These are phyloP conservation scores for Incumbomyces lentus DNA, from an alignment of 2,329 filamentous ascomycete genomes.

Conservation along the genomic window DNA sequence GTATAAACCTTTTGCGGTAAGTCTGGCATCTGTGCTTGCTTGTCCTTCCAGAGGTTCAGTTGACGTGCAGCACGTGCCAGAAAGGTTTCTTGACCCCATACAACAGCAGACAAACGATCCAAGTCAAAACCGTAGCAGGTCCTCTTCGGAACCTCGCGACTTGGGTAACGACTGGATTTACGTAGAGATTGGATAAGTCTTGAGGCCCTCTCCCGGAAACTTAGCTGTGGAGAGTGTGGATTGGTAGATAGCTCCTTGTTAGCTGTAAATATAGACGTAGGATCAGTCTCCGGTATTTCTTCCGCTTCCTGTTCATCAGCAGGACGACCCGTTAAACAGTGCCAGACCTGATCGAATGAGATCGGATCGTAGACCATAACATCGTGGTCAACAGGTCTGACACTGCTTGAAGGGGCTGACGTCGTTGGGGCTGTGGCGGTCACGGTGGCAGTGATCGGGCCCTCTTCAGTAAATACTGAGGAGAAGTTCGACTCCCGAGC, in stretches of 20 bases:
- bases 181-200: too few species aligned
- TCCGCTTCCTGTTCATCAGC: not conserved
- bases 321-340: not conserved
- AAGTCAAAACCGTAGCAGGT: too few species aligned
- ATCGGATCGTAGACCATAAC: not conserved
- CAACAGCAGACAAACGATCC: too few species aligned
- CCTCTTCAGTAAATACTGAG: not conserved
- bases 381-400: not conserved
- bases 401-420: not conserved
- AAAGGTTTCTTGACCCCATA: too few species aligned
- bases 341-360: slow-evolving; percentile 3
- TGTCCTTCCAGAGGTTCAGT: not conserved
- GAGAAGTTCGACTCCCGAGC: not conserved
- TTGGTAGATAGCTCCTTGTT: not conserved
- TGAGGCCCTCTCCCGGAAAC: too few species aligned
- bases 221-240: not conserved
- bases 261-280: not conserved
- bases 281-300: not conserved
- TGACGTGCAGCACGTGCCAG: not conserved
- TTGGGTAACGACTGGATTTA: too few species aligned
- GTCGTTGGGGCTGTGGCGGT: not conserved
- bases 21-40: not conserved
- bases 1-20: not conserved
- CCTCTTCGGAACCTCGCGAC: too few species aligned
- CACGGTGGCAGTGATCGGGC: not conserved